Conservation (phyloP, 352 stramenopile genomes). For the Phytophthora pseudosyringae region DNA sequence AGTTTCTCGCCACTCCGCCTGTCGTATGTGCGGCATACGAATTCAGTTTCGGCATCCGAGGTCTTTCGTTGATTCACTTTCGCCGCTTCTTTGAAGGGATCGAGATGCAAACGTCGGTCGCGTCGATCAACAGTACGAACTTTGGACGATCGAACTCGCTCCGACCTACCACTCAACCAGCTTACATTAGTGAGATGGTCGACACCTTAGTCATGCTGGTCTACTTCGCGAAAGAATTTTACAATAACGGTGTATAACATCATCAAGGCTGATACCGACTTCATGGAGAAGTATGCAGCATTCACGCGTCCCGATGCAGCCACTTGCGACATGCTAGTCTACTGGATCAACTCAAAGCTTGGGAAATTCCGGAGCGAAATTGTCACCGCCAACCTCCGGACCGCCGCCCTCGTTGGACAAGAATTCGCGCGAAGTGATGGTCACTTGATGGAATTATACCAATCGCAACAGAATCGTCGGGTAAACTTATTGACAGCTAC, state of each 20-base stretch:
- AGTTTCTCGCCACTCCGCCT: conserved; percentile 14
- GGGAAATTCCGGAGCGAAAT: conserved; percentile 20
- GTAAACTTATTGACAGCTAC: not conserved
- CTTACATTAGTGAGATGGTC: not conserved
- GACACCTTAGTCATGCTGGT: conserved; percentile 1
- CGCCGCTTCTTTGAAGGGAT: conserved; percentile 4
- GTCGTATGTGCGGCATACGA: conserved; percentile 12
- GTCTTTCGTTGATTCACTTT: conserved; percentile 20
- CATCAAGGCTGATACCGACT: not conserved
- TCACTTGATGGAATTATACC: conserved; percentile 11
- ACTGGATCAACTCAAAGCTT: too few species aligned
- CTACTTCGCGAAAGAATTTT: conserved; percentile 5
- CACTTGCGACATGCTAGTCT: conserved; percentile 12
- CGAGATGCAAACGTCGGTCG: not conserved
- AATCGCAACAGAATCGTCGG: conserved; percentile 1
- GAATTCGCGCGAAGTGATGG: conserved; percentile 11
- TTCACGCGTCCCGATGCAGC: not conserved
- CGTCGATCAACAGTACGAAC: conserved; percentile 4
- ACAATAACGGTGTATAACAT: conserved; percentile 10
- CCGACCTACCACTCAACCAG: not conserved
- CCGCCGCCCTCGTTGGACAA: not conserved
- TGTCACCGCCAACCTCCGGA: not conserved
- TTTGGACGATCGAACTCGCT: conserved; percentile 11
- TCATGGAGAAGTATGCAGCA: conserved; percentile 2
- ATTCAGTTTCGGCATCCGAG: conserved; percentile 12